These are phyloP conservation scores for Panicum hallii DNA, from an alignment of 202 grass and related monocot species.

Conservation along the genomic window DNA sequence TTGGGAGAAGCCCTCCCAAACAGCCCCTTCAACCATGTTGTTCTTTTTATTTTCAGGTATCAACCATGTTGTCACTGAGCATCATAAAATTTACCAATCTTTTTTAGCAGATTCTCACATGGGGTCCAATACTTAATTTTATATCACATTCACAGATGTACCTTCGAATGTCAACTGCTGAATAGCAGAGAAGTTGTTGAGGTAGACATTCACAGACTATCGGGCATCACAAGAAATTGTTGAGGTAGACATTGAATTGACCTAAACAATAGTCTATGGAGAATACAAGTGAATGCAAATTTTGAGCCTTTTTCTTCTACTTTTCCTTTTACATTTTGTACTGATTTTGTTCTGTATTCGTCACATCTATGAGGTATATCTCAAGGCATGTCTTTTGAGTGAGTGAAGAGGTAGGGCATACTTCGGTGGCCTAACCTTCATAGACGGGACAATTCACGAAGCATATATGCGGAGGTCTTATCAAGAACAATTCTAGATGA, in stretches of 20 bases:
- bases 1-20: no score
- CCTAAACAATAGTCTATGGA: constrained; percentile 24
- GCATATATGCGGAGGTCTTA: constrained; percentile 43
- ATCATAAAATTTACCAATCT: background rate
- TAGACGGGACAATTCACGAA: constrained; percentile 26
- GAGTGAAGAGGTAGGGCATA: constrained; percentile 41
- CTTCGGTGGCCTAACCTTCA: constrained; percentile 27
- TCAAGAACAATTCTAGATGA: constrained; percentile 37
- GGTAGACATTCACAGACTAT: constrained; percentile 15
- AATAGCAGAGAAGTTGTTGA: constrained; percentile 14
- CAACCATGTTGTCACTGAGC: background rate
- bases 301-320: background rate
- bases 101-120: constrained; percentile 17
- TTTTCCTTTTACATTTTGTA: background rate
- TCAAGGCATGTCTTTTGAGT: constrained; percentile 19
- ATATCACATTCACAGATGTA: constrained; percentile 12
- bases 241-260: constrained; percentile 13
- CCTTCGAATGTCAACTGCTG: constrained; percentile 3
- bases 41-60: background rate
- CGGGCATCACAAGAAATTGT: constrained; percentile 6
- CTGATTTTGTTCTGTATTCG: background rate
- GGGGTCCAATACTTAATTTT: constrained; percentile 14
- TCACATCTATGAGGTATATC: background rate
- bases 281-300: background rate
- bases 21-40: background rate